phyloP scores from a whole-genome alignment of 495 filamentous ascomycete genomes.

The Penicillium samsonianum region DNA sequence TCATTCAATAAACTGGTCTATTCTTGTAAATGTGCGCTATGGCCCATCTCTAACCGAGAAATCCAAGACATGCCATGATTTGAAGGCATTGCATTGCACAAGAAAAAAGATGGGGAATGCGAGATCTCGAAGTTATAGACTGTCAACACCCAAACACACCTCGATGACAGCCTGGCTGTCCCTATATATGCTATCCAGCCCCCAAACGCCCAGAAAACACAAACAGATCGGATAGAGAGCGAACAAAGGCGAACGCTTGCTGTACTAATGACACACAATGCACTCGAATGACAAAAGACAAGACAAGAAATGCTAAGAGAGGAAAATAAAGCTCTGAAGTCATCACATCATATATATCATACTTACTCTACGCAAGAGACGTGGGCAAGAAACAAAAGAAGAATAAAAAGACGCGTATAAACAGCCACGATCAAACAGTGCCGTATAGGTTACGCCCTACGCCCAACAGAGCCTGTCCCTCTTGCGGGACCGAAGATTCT shows the following conservation, averaged over 20 bases:
- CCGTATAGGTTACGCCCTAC: constrained; percentile 38
- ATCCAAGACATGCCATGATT: neutral
- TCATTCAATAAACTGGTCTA: constrained; percentile 1
- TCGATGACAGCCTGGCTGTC: no score
- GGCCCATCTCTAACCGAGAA: neutral
- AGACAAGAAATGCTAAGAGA: neutral
- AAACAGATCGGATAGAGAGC: neutral
- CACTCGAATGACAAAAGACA: neutral
- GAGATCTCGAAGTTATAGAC: neutral
- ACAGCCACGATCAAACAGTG: constrained; percentile 29
- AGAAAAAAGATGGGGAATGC: neutral
- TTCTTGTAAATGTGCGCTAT: constrained; percentile 7
- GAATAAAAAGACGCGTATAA: constrained; percentile 7
- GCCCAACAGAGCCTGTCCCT: constrained; percentile 38
- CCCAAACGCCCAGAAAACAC: neutral
- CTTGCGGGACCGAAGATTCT: constrained; percentile 17
- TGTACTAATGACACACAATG: neutral
- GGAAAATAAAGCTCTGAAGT: constrained; percentile 1
- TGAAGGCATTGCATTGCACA: neutral
- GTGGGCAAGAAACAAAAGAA: constrained; percentile 1
- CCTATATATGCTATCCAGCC: neutral
- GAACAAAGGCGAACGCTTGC: neutral
- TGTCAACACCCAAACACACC: neutral
- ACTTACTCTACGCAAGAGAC: neutral
- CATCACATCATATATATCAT: constrained; percentile 27